Evolutionary conservation across 2,329 filamentous ascomycete species (phyloP).

Genomic region (Albophoma yamanashiensis): DNA sequence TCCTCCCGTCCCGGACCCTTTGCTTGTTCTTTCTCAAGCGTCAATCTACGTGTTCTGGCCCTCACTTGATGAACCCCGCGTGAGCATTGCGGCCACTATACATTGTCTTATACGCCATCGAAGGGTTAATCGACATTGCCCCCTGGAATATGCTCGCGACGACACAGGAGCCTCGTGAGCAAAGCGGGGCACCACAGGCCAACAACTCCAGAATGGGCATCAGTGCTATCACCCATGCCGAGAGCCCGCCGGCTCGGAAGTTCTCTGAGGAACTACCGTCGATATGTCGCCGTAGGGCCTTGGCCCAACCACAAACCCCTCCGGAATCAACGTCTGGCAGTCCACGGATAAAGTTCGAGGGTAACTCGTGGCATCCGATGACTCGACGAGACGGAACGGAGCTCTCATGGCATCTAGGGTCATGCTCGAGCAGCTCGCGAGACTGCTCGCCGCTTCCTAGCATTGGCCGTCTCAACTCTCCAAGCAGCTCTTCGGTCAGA

Average conservation of each 20-base stretch:
- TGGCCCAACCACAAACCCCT: slow-evolving; percentile 15
- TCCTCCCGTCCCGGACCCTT: not conserved
- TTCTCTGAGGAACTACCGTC: slow-evolving; percentile 11
- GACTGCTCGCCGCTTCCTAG: slow-evolving; percentile 16
- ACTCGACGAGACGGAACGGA: not conserved
- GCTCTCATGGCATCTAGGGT: slow-evolving; percentile 4
- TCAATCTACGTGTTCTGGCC: not conserved
- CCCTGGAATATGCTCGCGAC: slow-evolving; percentile 6
- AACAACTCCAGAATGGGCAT: slow-evolving; percentile 10
- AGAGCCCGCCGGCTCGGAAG: slow-evolving; percentile 8
- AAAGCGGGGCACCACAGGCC: slow-evolving; percentile 5
- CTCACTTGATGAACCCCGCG: not conserved
- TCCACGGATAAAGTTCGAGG: slow-evolving; percentile 20
- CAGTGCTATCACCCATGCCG: slow-evolving; percentile 8
- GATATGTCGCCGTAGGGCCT: slow-evolving; percentile 7
- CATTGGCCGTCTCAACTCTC: slow-evolving; percentile 7
- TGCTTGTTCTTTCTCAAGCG: not conserved
- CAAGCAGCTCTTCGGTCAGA: slow-evolving; percentile 9
- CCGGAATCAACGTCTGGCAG: slow-evolving; percentile 23
- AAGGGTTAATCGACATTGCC: not conserved
- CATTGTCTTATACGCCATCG: slow-evolving; percentile 6
- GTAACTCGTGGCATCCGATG: slow-evolving; percentile 8
- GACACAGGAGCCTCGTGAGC: slow-evolving; percentile 6
- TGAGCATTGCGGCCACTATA: not conserved
- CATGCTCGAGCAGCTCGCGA: slow-evolving; percentile 9